phyloP scores from a whole-genome alignment of 2,329 filamentous ascomycete species.

The Mycogone perniciosa region DNA sequence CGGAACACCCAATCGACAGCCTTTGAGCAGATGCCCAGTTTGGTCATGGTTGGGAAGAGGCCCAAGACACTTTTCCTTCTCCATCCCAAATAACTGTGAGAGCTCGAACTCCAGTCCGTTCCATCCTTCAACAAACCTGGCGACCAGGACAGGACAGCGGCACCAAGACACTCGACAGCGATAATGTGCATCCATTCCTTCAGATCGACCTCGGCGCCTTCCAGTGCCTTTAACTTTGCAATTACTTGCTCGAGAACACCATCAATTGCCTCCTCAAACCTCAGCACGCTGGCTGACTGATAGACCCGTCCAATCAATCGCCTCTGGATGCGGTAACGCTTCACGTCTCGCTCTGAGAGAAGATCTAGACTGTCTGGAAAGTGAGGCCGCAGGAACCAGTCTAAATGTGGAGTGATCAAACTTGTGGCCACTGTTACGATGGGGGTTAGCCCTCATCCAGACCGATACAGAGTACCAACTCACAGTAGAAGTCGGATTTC shows the following conservation, averaged over 20 bases:
- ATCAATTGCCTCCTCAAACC: constrained; percentile 37
- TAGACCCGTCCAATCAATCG: constrained; percentile 45
- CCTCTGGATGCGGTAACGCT: constrained; percentile 43
- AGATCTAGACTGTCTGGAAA: constrained; percentile 44
- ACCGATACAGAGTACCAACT: constrained; percentile 14
- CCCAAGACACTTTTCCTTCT: constrained; percentile 47
- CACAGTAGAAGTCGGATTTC: constrained; percentile 49
- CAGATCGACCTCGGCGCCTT: constrained; percentile 38
- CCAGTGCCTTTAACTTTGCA: constrained; percentile 28
- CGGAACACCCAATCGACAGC: constrained; percentile 34
- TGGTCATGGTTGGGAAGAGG: constrained; percentile 38
- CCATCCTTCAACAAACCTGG: constrained; percentile 38
- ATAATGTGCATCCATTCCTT: constrained; percentile 53
- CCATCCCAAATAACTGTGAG: constrained; percentile 45
- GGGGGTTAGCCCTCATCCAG: background rate
- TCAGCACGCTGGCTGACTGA: constrained; percentile 35
- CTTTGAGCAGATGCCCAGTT: constrained; percentile 33
- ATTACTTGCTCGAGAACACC: constrained; percentile 31
- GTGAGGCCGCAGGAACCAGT: constrained; percentile 30
- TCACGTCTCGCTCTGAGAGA: constrained; percentile 41
- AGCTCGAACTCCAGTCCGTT: constrained; percentile 42
- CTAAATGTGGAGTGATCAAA: constrained; percentile 36
- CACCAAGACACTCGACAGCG: constrained; percentile 45
- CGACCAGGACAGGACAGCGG: constrained; percentile 46
- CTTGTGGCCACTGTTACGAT: constrained; percentile 36